Base-by-base conservation (phyloP, 805 yeast species). In the Kockiozyma suomiensis region DNA sequence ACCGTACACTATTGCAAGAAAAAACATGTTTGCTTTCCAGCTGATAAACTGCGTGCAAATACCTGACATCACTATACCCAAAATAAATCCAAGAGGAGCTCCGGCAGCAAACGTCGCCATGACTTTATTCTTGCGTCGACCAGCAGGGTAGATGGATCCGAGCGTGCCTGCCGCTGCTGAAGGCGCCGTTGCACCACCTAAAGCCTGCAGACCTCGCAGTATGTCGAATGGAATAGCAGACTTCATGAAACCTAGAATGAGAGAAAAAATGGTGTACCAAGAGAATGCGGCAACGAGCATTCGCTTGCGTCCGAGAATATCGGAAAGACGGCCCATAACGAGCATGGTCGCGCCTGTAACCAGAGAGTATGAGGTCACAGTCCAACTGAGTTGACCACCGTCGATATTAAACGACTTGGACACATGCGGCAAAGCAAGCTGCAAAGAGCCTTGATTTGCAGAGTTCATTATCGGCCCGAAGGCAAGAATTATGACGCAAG, bases 111-210 rank as follows among this genome's bases (percentile, higher is more conserved):
- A 80, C 1, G 73, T 70, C 3, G 81, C 72, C 4, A 63, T 42
- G 10, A 56, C 66, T 32, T 37, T 46, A 37, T 63, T 63, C 43
- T 58, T 56, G 19, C 66, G 45, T 37, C 37, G 33, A n/a, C 66
- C 62, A 8, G 57, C 50, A 12, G 41, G 49, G 58, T 80, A 80
- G 12, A 58, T 30, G 2, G 51, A 47, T 8, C 82, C 80, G 0
- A 80, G 59, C 37, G 79, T 73, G 0, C 82, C 83, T 1, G 80
- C 81, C 32, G 80, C 76, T 4, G 82, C 78, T 4, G 83, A 81
- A 0, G 80, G 76, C 1, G 77, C 74, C 46, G 79, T 76, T 1
- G 81, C 77, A 19, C 77, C 75, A 2, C 46, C 68, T 1, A 78
- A 73, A 10, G 83, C 83, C 64, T 76, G 80, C 3, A 80, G 59